Base-by-base conservation (phyloP, 768 basidiomycete species). In the Pholiota microspora region DNA sequence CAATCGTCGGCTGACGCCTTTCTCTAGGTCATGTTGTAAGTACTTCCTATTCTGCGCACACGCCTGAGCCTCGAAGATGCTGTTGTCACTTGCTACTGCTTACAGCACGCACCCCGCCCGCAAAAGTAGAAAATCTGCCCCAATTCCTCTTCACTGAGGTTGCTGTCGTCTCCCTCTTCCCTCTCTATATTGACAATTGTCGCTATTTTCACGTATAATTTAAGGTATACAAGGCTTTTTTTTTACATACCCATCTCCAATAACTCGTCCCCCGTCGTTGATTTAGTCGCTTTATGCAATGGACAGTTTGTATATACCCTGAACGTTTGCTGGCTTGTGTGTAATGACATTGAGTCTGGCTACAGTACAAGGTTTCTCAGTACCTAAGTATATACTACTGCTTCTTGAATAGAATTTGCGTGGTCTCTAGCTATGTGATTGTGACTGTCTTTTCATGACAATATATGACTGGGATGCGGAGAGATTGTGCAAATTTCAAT, bases 171-270 rank as follows among this genome's bases (percentile, higher is more conserved):
- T 21, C 38, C 27, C 35, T 18, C 15, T 28, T 21, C 25, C 15
- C 29, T 36, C 48, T 49, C 9, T 21, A 28, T 38, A 27, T 25
- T 21, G 42, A 50, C 49, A 50, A 48, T 50, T 38, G 49, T 51
- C 55, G 44, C 53, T 59, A 56, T 56, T 47, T 56, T 54, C 53
- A 25, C 47, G 53, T 53, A 57, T 60, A 60, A 60, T 60, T 55
- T 60, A 60, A 52, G 59, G 59, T 60, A 60, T 50, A 51, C 44
- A 31, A 55, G 38, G 50, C 40, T 53, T 53, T 51, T 56, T 55
- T 49, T 57, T 54, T 56, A 57, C 56, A 55, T 57, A 57, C 55
- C 55, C 53, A 7, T 49, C 44, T 38, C 47, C 40, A 53, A 53
- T 56, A 53, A 53, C 45, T 54, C 40, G 40, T 42, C 12, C 7